These are phyloP conservation scores for Scheffersomyces quercinus DNA, from an alignment of 1,139 yeast genomes.

Conservation along the genomic window DNA sequence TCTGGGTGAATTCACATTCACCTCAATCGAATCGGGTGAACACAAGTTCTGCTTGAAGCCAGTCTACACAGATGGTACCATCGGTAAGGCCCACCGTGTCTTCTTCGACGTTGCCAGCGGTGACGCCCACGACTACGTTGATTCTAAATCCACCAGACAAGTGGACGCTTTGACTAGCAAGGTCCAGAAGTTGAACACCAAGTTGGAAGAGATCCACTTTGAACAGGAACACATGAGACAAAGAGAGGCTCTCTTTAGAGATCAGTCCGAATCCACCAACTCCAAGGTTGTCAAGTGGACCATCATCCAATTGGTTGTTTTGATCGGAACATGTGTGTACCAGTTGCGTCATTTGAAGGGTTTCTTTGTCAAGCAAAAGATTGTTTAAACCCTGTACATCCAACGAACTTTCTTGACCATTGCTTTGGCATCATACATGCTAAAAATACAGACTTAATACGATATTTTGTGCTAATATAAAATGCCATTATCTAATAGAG, in stretches of 20 bases:
- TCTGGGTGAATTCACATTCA: conserved; percentile 40
- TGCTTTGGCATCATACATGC: too few relatives aligned
- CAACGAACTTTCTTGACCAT: too few relatives aligned
- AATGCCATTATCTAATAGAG: too few relatives aligned
- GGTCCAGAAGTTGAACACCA: conserved; percentile 41
- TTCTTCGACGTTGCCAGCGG: conserved; percentile 50
- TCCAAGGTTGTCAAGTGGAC: conserved; percentile 50
- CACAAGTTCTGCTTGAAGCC: conserved; percentile 52
- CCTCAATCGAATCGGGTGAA: conserved; percentile 42
- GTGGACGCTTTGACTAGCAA: conserved; percentile 44
- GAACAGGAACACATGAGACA: conserved; percentile 51
- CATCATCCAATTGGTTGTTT: conserved; percentile 44
- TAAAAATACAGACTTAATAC: too few relatives aligned
- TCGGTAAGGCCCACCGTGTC: conserved; percentile 38
- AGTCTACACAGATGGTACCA: conserved; percentile 36
- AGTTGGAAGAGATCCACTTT: conserved; percentile 44
- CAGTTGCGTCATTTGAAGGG: conserved; percentile 53
- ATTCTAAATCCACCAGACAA: conserved; percentile 46
- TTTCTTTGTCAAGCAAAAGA: conserved; percentile 53
- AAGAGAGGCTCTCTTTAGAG: conserved; percentile 49
- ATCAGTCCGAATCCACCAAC: conserved; percentile 49
- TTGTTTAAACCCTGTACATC: conserved; percentile 27
- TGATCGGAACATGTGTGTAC: conserved; percentile 50
- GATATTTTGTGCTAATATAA: too few relatives aligned
- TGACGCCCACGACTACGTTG: conserved; percentile 49